phyloP scores from a whole-genome alignment of 306 rosid species.

The Dalbergia oliveri region DNA sequence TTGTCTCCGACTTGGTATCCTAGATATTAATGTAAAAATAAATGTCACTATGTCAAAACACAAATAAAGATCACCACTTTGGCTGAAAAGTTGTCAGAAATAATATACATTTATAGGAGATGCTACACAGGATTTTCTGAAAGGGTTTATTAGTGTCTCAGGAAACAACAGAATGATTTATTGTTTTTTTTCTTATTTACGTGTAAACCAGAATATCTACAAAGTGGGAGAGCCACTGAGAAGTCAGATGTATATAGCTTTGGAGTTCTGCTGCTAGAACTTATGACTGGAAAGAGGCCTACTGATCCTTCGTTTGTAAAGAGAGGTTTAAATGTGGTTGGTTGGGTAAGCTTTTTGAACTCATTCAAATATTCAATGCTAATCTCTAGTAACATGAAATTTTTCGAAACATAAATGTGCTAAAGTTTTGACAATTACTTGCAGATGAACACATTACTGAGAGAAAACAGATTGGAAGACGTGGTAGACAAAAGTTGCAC shows the following conservation, averaged over 20 bases:
- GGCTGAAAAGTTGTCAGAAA: too few species aligned
- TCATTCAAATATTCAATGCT: not conserved
- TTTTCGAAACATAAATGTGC: not conserved
- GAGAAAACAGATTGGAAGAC: constrained; percentile 76
- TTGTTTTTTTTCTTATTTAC: not conserved
- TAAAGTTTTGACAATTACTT: constrained; percentile 11
- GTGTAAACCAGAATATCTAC: constrained; percentile 75
- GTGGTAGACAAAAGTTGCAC: constrained; percentile 79
- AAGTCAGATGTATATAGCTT: constrained; percentile 97
- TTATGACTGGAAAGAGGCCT: constrained; percentile 97
- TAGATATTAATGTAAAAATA: not conserved
- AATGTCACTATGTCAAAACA: not conserved
- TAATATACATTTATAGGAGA: not conserved
- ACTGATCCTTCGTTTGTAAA: constrained; percentile 87
- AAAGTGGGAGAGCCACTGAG: constrained; percentile 95
- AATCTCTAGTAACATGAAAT: not conserved
- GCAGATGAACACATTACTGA: constrained; percentile 82
- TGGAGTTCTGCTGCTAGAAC: constrained; percentile 94
- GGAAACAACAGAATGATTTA: not conserved
- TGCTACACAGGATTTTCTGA: not conserved
- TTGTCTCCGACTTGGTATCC: not conserved
- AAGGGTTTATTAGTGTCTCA: not conserved
- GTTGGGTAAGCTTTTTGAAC: constrained; percentile 80
- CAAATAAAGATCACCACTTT: too few species aligned
- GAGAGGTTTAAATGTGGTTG: constrained; percentile 91